Conservation (phyloP, 495 filamentous ascomycete genomes). For the Amniculicola lignicola region DNA sequence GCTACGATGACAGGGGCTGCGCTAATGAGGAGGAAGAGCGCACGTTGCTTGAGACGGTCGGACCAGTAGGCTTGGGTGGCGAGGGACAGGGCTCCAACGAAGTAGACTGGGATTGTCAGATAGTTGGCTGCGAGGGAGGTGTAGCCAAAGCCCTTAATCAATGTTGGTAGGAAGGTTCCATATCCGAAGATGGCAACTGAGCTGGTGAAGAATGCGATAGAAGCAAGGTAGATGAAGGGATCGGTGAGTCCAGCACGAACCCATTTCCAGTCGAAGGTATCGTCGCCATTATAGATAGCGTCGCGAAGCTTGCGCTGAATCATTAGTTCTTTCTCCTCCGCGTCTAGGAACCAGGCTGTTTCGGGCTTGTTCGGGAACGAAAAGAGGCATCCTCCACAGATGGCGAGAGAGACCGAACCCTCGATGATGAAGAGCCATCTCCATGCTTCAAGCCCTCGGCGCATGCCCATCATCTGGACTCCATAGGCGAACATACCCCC, state of each 20-base stretch:
- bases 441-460: slow-evolving; percentile 19
- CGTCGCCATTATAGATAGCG: slow-evolving; percentile 2
- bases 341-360: slow-evolving; percentile 21
- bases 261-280: slow-evolving; percentile 18
- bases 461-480: slow-evolving; percentile 10
- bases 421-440: slow-evolving; percentile 32
- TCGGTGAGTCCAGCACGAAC: slow-evolving; percentile 7
- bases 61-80: slow-evolving; percentile 4
- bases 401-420: slow-evolving; percentile 5
- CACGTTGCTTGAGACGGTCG: slow-evolving; percentile 13
- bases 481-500: slow-evolving; percentile 27
- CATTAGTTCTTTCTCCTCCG: slow-evolving; percentile 20
- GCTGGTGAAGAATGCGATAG: slow-evolving; percentile 1
- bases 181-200: slow-evolving; percentile 5
- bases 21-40: slow-evolving; percentile 8
- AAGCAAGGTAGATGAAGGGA: slow-evolving; percentile 6
- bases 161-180: slow-evolving; percentile 21
- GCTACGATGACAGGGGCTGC: neutral
- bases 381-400: slow-evolving; percentile 9
- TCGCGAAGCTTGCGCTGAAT: neutral
- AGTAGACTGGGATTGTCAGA: slow-evolving; percentile 26
- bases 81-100: slow-evolving; percentile 10
- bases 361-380: slow-evolving; percentile 14
- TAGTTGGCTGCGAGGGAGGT: slow-evolving; percentile 7
- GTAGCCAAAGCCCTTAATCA: slow-evolving; percentile 25